phyloP scores from a whole-genome alignment of 371 early-diverging fungal genomes.

The Rhizomucor pusillus region DNA sequence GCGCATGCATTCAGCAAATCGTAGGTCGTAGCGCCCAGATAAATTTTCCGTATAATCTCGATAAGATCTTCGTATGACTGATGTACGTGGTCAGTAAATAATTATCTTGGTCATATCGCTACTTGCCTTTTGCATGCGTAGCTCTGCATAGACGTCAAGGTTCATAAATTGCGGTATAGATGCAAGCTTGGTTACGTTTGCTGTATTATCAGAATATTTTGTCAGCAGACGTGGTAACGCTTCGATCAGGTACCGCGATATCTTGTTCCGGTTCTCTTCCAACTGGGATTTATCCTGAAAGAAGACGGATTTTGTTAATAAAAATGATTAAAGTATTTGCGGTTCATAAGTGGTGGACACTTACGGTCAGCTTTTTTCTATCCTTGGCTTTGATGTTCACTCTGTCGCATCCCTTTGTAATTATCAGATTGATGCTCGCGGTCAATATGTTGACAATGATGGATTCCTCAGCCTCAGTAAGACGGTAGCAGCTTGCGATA shows the following conservation, averaged over 20 bases:
- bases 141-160: conserved; percentile 60
- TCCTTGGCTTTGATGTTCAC: conserved; percentile 12
- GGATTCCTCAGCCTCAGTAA: conserved; percentile 65
- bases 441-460: conserved; percentile 55
- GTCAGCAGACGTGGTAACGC: conserved; percentile 60
- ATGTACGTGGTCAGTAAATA: background rate
- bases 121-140: conserved; percentile 61
- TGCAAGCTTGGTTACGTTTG: conserved; percentile 51
- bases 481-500: conserved; percentile 39
- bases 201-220: conserved; percentile 62
- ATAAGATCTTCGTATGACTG: conserved; percentile 60
- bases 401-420: conserved; percentile 31
- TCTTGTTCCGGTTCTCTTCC: conserved; percentile 36
- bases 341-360: background rate
- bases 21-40: conserved; percentile 46
- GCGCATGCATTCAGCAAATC: conserved; percentile 33
- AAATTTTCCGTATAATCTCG: conserved; percentile 57
- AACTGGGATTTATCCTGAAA: conserved; percentile 20
- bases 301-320: background rate
- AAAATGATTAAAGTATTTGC: background rate
- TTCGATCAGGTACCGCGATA: conserved; percentile 57
- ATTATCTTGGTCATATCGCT: background rate
- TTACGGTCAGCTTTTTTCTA: conserved; percentile 17
- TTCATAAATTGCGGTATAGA: conserved; percentile 58
- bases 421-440: conserved; percentile 37